These are phyloP conservation scores for Annona cherimola DNA, from an alignment of 164 flowering plant species.

Conservation along the genomic window DNA sequence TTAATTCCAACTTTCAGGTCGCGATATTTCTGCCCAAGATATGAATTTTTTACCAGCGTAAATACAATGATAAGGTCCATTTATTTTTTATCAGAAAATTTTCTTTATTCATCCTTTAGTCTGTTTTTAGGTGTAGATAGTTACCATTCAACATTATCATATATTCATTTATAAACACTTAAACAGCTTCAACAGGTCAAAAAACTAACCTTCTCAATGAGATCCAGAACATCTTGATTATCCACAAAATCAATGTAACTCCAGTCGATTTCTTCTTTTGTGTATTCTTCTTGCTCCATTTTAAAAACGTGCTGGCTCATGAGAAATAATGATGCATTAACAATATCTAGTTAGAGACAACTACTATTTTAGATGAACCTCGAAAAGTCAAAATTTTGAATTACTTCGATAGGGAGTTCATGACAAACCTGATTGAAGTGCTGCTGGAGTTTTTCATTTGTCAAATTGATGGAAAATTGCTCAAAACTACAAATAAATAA, in stretches of 20 bases:
- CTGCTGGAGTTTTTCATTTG: conserved; percentile 99
- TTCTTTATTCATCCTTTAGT: no score
- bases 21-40: no score
- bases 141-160: no score
- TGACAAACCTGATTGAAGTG: conserved; percentile 91
- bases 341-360: not conserved
- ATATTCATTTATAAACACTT: not conserved
- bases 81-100: no score
- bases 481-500: conserved; percentile 67
- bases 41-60: no score
- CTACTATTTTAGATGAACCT: not conserved
- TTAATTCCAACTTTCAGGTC: no score
- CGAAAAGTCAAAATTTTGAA: not conserved
- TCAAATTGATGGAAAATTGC: conserved; percentile 98
- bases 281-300: conserved; percentile 99
- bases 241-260: conserved; percentile 98
- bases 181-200: not conserved
- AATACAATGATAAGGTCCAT: no score
- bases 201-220: conserved; percentile 83
- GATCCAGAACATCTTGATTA: conserved; percentile 91
- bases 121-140: no score
- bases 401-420: not conserved
- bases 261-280: conserved; percentile 95
- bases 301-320: conserved; percentile 87
- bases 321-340: conserved; percentile 2